Base-by-base conservation (phyloP, 352 stramenopile species). In the Phytophthora niederhauseri region DNA sequence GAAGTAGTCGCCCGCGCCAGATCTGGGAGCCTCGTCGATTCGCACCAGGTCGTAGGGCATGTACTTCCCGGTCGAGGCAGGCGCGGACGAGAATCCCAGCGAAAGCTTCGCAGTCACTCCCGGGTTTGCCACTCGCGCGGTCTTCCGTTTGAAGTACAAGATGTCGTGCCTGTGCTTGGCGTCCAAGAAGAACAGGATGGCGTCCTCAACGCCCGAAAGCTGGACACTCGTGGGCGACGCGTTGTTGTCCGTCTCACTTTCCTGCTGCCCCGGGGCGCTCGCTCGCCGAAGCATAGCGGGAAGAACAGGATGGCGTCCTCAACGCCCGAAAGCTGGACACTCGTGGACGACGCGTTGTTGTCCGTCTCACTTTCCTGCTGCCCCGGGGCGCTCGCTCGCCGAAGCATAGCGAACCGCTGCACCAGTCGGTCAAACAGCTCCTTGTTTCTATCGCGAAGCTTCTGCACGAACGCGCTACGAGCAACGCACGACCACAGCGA, bases 301-400 rank as follows among this genome's bases (percentile, higher is more conserved):
- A 93, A 93, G 52, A 89, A 89, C 34, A 93, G 38, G 11, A 93
- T 81, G 0, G 85, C 83, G 28, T 92, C 84, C 66, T 93, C 85
- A 26, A 92, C 79, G 1, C 66, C 76, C 45, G 64, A 78, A 19
- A 68, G 48, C 11, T 76, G 57, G 8, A 24, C 62, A 7, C 26
- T 60, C 6, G 57, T 36, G 12, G 45, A 24, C 17, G 41, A 45
- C 1, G 38, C 24, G 20, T 60, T 65, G 38, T 66, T 76, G 30
- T 70, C 45, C 12, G 15, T 43, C 34, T 22, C 26, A 36, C 30
- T 36, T 3, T 36, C 30, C 11, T 36, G 30, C 30, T 36, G 30
- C 6, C 20, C 24, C 17, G 52, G 57, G n/a, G 17, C 8, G 30
- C 52, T 66, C 22, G 68, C 51, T 6, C 66, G 73, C 41, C 61